phyloP scores from a whole-genome alignment of 2,329 filamentous ascomycete genomes.

The Phialocephala subalpina region DNA sequence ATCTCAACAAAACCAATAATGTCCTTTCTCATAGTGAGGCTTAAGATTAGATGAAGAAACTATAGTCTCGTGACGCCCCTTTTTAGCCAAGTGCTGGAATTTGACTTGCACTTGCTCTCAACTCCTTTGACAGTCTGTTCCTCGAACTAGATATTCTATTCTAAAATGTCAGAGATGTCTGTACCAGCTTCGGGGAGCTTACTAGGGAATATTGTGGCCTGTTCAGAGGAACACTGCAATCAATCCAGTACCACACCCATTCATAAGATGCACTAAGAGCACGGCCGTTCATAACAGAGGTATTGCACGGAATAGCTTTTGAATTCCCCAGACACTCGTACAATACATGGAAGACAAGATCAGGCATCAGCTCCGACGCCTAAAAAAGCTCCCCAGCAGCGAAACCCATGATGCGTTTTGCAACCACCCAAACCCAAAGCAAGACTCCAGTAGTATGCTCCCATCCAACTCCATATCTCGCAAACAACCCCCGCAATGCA shows the following conservation, averaged over 20 bases:
- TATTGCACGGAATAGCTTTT: background rate
- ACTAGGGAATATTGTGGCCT: too few relatives aligned
- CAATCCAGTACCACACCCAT: too few relatives aligned
- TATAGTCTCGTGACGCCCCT: background rate
- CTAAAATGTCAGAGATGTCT: background rate
- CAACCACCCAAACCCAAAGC: background rate
- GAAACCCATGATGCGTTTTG: background rate
- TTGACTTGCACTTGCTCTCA: background rate
- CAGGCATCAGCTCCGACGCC: background rate
- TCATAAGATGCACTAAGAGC: too few relatives aligned
- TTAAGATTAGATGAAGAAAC: background rate
- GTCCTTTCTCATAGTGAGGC: too few relatives aligned
- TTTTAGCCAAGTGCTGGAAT: background rate
- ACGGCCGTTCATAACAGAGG: background rate
- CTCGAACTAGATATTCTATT: background rate
- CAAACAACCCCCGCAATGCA: constrained; percentile 1
- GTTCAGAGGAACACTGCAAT: too few relatives aligned
- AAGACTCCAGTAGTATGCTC: background rate
- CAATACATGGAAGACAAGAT: background rate
- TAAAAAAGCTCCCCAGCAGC: background rate
- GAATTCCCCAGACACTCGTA: background rate
- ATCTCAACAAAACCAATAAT: too few relatives aligned
- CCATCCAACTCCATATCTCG: constrained; percentile 1
- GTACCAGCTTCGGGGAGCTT: too few relatives aligned
- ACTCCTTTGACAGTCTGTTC: background rate